Conservation (phyloP, 2,329 filamentous ascomycete genomes). For the Colletotrichum tofieldiae region DNA sequence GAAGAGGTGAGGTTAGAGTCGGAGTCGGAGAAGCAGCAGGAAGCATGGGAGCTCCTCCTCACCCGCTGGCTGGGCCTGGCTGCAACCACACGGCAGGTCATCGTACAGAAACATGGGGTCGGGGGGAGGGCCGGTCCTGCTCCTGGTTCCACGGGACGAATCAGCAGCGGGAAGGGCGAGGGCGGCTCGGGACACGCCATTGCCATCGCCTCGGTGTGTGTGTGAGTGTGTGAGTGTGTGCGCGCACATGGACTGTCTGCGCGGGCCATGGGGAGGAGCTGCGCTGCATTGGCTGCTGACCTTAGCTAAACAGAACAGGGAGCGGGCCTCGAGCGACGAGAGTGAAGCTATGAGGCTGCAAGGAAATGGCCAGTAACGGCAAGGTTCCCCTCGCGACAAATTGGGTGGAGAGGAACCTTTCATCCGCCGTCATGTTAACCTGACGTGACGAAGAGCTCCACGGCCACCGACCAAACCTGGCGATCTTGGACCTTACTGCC, state of each 20-base stretch:
- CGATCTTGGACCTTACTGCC: constrained; percentile 9
- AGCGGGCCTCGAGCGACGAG: constrained; percentile 22
- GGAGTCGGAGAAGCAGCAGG: constrained; percentile 22
- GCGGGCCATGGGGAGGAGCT: constrained; percentile 4
- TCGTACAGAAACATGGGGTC: constrained; percentile 42
- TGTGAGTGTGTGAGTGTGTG: constrained; percentile 9
- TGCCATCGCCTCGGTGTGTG: constrained; percentile 17
- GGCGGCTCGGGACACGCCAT: constrained; percentile 39
- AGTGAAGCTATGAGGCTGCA: constrained; percentile 30
- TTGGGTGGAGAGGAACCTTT: constrained; percentile 30
- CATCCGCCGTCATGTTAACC: constrained; percentile 32
- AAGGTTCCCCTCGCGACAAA: constrained; percentile 37
- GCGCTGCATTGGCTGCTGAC: neutral
- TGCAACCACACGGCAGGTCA: constrained; percentile 40
- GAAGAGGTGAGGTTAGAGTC: constrained; percentile 42
- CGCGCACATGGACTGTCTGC: constrained; percentile 1
- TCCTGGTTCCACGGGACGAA: constrained; percentile 35
- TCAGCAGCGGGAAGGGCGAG: constrained; percentile 37
- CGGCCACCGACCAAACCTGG: constrained; percentile 14
- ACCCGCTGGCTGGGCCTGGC: constrained; percentile 8
- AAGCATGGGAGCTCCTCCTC: constrained; percentile 19
- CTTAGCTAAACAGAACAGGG: constrained; percentile 19
- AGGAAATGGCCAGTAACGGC: constrained; percentile 3
- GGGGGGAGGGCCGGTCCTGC: constrained; percentile 5
- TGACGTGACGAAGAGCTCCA: constrained; percentile 41